Percentiles rank a stretch among this genome's conserved stretches.
Evolutionary conservation across 257 asterid genomes (phyloP).

Genomic region (Forsythia suspensa): DNA sequence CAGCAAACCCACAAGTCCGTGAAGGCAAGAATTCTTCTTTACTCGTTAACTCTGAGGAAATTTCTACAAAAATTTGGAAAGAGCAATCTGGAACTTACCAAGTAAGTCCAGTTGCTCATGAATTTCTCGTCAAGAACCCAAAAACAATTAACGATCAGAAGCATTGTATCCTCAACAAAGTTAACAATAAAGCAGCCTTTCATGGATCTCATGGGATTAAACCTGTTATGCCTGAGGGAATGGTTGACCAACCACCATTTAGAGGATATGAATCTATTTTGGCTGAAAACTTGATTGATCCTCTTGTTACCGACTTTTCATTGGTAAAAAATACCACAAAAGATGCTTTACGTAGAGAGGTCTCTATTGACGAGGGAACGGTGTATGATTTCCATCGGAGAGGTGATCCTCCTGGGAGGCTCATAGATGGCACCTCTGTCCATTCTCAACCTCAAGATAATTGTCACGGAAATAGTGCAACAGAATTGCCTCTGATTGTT

Average conservation of each 20-base stretch:
- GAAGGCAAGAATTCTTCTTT: conserved; percentile 28
- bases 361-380: conserved; percentile 5
- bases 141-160: conserved; percentile 24
- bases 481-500: neutral
- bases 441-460: neutral
- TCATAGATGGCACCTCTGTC: neutral
- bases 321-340: conserved; percentile 19
- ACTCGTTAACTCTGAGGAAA: conserved; percentile 27
- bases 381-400: neutral
- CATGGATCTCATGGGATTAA: conserved; percentile 21
- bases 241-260: conserved; percentile 27
- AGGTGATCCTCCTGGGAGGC: neutral
- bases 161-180: conserved; percentile 12
- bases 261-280: conserved; percentile 24
- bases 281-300: conserved; percentile 13
- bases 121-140: conserved; percentile 39
- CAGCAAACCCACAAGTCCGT: conserved; percentile 20
- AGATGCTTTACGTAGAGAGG: conserved; percentile 6
- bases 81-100: conserved; percentile 27
- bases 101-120: conserved; percentile 29
- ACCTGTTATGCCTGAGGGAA: conserved; percentile 20
- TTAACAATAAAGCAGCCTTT: conserved; percentile 13
- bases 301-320: conserved; percentile 21
- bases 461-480: neutral
- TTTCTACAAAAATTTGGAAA: conserved; percentile 21